Evolutionary conservation across 2,329 filamentous ascomycete species (phyloP).

Genomic region (Aureobasidium sp.): DNA sequence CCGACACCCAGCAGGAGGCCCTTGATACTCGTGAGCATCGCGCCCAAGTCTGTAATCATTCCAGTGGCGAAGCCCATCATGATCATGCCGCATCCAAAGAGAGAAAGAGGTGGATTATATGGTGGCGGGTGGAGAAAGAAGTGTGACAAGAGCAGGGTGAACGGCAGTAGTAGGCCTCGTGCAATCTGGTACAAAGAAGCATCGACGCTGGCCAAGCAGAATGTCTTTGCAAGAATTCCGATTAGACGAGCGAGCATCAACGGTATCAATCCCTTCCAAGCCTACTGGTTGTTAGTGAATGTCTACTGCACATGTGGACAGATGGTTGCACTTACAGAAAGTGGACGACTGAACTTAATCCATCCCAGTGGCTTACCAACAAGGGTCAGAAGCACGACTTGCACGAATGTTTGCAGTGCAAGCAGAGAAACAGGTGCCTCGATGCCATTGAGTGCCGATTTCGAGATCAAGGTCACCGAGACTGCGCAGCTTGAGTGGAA

Average conservation of each 20-base stretch:
- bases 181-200: slow-evolving; percentile 13
- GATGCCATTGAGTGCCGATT: slow-evolving; percentile 9
- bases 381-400: slow-evolving; percentile 6
- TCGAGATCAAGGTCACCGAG: slow-evolving; percentile 10
- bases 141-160: slow-evolving; percentile 8
- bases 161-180: slow-evolving; percentile 6
- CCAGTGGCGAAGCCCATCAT: slow-evolving; percentile 13
- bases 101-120: slow-evolving; percentile 10
- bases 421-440: slow-evolving; percentile 8
- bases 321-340: not conserved
- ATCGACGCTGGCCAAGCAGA: slow-evolving; percentile 11
- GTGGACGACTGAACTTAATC: slow-evolving; percentile 5
- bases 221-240: slow-evolving; percentile 12
- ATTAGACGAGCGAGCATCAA: slow-evolving; percentile 7
- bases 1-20: slow-evolving; percentile 10
- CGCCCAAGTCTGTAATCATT: slow-evolving; percentile 10
- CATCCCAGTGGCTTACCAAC: slow-evolving; percentile 9
- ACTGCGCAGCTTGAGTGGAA: slow-evolving; percentile 13
- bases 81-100: slow-evolving; percentile 9
- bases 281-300: not conserved
- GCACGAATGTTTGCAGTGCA: slow-evolving; percentile 9
- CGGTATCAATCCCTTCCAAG: slow-evolving; percentile 6
- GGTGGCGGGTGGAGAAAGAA: slow-evolving; percentile 8
- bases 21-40: slow-evolving; percentile 14
- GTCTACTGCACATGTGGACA: no score